Base-by-base conservation (phyloP, 495 filamentous ascomycete species). In the Hyaloscypha finlandica region DNA sequence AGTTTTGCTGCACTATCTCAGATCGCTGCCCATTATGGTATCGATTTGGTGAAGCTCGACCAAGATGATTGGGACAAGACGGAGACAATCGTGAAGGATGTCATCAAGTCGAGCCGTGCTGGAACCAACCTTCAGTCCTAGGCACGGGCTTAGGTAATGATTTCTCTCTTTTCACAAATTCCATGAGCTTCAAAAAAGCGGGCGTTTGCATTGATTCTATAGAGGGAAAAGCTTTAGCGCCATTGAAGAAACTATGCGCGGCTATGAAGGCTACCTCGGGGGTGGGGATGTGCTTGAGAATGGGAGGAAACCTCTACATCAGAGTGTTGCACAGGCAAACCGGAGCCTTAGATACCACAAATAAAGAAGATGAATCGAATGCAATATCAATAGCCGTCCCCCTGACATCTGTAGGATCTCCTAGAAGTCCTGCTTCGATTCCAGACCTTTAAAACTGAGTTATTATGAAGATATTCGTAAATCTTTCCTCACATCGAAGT, bases 41-140 rank as follows among this genome's bases (percentile, higher is more conserved):
- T 86, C 54, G 83, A 85, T 66, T 70, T 85, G 58, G 75, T 84
- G 14, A 77, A 79, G 65, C 78, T 86, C 53, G 74, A 76, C 62
- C 77, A 79, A 22, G 80, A 85, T 19, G 93, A 97, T 74, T 96
- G 93, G 93, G 94, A 97, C 68, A 77, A 83, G 48, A 91, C 93
- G n/a, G 94, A 97, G 78, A 80, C 83, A 62, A 83, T 86, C 56
- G 87, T 97, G 64, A 91, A 96, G 80, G 84, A 83, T 55, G 86
- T 93, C 45, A 92, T 96, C 81, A 94, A 93, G 80, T 92, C 87
- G 69, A 86, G 85, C 54, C 85, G 92, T 60, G 88, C 91, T 37
- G 87, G 87, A 68, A 79, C 85, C 2, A 85, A 83, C 60, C 90
- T 84, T 22, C 60, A 65, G 37, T 37, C 29, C n/a, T 69, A 53